Base-by-base conservation (phyloP, 495 filamentous ascomycete species). In the Aspergillus taichungensis region DNA sequence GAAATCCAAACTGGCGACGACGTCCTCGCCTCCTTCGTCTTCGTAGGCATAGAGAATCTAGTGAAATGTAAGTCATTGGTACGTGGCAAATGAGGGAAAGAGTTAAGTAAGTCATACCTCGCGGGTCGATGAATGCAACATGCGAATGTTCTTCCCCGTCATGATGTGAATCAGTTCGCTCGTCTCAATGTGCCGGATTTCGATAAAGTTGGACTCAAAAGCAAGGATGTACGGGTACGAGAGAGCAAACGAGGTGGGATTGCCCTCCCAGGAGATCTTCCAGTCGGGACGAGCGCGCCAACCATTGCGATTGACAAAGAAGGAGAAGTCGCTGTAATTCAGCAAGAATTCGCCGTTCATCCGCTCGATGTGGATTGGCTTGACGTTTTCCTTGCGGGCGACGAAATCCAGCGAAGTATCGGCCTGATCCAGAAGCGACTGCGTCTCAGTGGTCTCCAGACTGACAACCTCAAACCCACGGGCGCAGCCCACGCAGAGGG, bases 351-450 rank as follows among this genome's bases (percentile, higher is more conserved):
- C 94, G 51, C 88, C 88, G 51, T 91, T 88, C 55, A 97, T 80
- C 13, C 94, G 83, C 61, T 97, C 94, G 58, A 99, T 96, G 54
- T 95, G 88, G 48, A 99, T 92, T n/a, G 94, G 91, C 59, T 88
- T 86, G 50, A 92, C 84, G 53, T 84, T 87, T 60, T 98, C 92
- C 56, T 91, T 89, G 32, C 87, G 80, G 34, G 87, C 82, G 30
- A 97, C 91, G 54, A 99, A 95, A 61, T 99, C 94, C 43, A 99
- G 79, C 27, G 89, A 95, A 2, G 94, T 99, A 65, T 99, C 94
- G 45, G 94, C 94, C 62, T 96, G 92, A 60, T 99, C 94, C 44
- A 99, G 81, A 37, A 99, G 77, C 28, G 89, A 90, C 67, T 99
- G 94, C 6, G 89, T 95, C 66, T 97, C 94, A 12, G 95, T 84